A percentile compares a stretch with the other conserved stretches of the same genome.
These are phyloP conservation scores for Claviceps sp. DNA, from an alignment of 2,329 filamentous ascomycete genomes.

Conservation along the genomic window DNA sequence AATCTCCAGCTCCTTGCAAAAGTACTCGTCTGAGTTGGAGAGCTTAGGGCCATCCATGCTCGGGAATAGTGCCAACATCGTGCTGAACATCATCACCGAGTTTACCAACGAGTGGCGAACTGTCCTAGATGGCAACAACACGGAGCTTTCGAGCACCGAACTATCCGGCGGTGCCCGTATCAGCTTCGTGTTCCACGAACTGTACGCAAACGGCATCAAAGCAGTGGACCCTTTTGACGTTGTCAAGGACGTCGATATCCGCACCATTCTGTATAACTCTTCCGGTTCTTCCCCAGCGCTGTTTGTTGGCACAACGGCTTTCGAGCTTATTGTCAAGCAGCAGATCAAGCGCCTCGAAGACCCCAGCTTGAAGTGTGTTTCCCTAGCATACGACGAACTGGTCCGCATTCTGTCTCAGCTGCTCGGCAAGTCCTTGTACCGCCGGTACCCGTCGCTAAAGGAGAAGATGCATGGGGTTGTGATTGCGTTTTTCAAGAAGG, in stretches of 20 bases:
- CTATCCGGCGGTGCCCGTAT: conserved; percentile 95
- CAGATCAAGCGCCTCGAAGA: conserved; percentile 96
- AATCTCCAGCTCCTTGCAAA: conserved; percentile 85
- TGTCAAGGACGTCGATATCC: conserved; percentile 94
- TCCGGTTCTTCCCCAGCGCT: conserved; percentile 95
- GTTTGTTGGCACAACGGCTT: conserved; percentile 95
- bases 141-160: conserved; percentile 86
- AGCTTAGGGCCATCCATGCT: conserved; percentile 87
- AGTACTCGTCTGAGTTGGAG: conserved; percentile 72
- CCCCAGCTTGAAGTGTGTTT: conserved; percentile 93
- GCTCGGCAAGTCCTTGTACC: conserved; percentile 77
- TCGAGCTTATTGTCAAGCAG: conserved; percentile 96
- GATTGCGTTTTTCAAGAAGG: conserved; percentile 92
- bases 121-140: conserved; percentile 91
- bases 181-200: conserved; percentile 97
- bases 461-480: conserved; percentile 94
- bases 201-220: conserved; percentile 96
- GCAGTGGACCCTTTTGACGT: conserved; percentile 94
- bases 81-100: conserved; percentile 97
- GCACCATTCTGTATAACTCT: conserved; percentile 95
- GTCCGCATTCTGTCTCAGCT: conserved; percentile 89
- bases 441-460: conserved; percentile 85
- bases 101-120: conserved; percentile 97
- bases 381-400: conserved; percentile 91
- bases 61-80: conserved; percentile 89